Percentiles rank a stretch among this genome's conserved stretches.
These are phyloP conservation scores for Penicillium canariense DNA, from an alignment of 495 filamentous ascomycete species.

Conservation along the genomic window DNA sequence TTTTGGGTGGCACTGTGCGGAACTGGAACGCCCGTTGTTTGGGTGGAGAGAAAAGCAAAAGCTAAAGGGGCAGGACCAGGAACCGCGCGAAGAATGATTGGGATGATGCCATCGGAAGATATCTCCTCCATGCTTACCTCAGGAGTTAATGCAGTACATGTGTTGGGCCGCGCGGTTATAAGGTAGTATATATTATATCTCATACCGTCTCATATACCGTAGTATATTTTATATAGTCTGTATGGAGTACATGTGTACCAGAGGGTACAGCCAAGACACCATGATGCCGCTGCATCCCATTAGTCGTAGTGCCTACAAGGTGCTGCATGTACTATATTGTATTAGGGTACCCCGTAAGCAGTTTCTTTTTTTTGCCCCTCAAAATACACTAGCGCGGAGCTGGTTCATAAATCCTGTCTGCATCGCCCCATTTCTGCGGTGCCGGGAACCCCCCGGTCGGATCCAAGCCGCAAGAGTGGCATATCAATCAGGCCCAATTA, in stretches of 20 bases:
- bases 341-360: background rate
- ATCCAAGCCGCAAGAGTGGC: conserved; percentile 13
- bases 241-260: too few relatives aligned
- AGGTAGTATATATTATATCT: too few relatives aligned
- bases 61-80: background rate
- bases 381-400: background rate
- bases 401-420: background rate
- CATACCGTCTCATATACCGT: too few relatives aligned
- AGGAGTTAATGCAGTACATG: too few relatives aligned
- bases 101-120: background rate
- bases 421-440: background rate
- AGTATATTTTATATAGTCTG: background rate
- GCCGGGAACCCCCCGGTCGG: conserved; percentile 5
- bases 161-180: too few relatives aligned
- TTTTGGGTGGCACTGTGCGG: background rate
- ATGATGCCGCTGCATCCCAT: background rate
- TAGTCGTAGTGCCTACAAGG: background rate
- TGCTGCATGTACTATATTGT: too few relatives aligned
- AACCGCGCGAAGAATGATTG: background rate
- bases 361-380: background rate
- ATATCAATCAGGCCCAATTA: conserved; percentile 11
- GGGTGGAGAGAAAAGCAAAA: background rate
- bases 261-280: background rate
- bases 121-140: too few relatives aligned
- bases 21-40: background rate